Conservation (phyloP, 140 eudicot genomes). For the Oenanthe javanica region DNA sequence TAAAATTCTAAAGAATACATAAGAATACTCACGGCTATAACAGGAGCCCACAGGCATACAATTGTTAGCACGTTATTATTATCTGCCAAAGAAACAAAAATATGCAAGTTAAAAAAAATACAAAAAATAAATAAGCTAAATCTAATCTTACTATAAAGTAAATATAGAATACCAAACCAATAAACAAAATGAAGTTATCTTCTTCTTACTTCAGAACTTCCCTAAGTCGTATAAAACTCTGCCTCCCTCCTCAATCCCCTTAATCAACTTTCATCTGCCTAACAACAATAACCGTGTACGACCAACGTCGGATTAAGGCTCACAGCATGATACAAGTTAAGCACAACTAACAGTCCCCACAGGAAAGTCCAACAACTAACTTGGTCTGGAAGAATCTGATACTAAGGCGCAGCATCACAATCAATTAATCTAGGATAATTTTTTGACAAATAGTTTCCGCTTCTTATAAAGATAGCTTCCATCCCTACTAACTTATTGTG, state of each 20-base stretch:
- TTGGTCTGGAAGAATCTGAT: background rate
- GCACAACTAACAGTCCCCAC: background rate
- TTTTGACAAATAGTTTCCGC: background rate
- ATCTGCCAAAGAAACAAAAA: constrained; percentile 38
- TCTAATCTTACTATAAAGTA: background rate
- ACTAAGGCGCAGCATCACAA: background rate
- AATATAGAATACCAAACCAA: background rate
- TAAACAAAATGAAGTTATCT: background rate
- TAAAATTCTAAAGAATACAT: constrained; percentile 1
- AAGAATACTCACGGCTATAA: constrained; percentile 78
- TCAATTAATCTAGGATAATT: background rate
- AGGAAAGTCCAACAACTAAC: background rate
- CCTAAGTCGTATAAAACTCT: background rate
- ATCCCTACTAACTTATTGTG: background rate
- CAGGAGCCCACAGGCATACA: constrained; percentile 96
- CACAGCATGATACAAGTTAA: background rate
- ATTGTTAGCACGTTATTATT: constrained; percentile 65
- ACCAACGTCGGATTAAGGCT: background rate
- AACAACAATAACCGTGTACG: background rate
- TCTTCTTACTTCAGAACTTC: background rate
- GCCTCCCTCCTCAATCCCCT: background rate
- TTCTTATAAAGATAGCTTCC: background rate
- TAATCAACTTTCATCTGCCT: background rate
- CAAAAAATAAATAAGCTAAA: background rate
- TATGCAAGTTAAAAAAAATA: background rate